Base-by-base conservation (phyloP, 306 rosid genomes). In the Lupinus albus region DNA sequence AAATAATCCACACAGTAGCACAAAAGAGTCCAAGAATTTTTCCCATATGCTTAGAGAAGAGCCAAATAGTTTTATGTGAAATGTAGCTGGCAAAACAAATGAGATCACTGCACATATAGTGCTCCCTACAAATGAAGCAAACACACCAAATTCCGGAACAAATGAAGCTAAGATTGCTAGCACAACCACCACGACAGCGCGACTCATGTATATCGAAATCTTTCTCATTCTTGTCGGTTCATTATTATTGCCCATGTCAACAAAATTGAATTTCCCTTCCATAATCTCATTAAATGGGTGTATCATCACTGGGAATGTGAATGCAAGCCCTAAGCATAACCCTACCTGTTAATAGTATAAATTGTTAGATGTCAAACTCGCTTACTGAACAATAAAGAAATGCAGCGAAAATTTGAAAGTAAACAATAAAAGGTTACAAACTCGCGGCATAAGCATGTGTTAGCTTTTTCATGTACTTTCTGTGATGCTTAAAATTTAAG, bases 271-370 rank as follows among this genome's bases (percentile, higher is more conserved):
- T 70, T 67, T 78, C 49, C 78, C 86, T 75, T 92, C 96, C 49
- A 89, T 74, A 73, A 92, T 89, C 84, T 92, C 96, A 51, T 89
- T 84, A 20, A 92, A 67, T 11, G 98, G 96, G 61, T 86, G 95
- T 11, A 92, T 48, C 96, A 92, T 89, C 74, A 86, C 76, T 16
- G 98, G 98, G 79, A 92, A 89, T 36, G 98, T 89, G 78, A 92
- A 92, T 30, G 82, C 35, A 7, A 92, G 83, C 70, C 96, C 96
- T 74, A 89, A 61, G 71, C 93, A 92, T 71, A 89, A 77, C 41
- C 98, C 98, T 51, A 86, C 66, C 98, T 89, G 93, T 72, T 64
- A 71, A 71, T 54, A 68, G 64, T 12, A 56, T 7, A 48, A 72
- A 72, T 67, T 61, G 68, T 39, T 33, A 76, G 81, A 21, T 11